Percentiles rank a stretch among this genome's conserved stretches.
phyloP scores from a whole-genome alignment of 2,329 filamentous ascomycete species.

The Fusarium globosum region DNA sequence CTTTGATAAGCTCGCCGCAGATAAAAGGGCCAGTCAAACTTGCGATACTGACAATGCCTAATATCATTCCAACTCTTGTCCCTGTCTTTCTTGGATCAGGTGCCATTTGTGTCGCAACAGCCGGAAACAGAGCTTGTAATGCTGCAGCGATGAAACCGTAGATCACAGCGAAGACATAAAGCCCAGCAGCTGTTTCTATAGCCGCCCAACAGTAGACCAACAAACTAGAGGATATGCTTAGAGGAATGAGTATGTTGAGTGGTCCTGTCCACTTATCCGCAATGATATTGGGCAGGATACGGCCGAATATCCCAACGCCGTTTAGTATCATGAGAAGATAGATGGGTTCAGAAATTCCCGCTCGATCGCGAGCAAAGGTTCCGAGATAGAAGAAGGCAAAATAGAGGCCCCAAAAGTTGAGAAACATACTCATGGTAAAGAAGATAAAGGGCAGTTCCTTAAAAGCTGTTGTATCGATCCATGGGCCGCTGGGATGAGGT shows the following conservation, averaged over 20 bases:
- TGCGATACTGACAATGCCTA: conserved; percentile 47
- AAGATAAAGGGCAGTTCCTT: conserved; percentile 52
- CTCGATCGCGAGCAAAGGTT: conserved; percentile 56
- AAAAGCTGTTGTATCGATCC: conserved; percentile 59
- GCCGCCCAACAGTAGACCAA: conserved; percentile 48
- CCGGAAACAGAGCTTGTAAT: conserved; percentile 63
- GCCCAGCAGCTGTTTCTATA: conserved; percentile 35
- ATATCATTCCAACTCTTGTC: conserved; percentile 51
- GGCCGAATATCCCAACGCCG: conserved; percentile 61
- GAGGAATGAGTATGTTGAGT: conserved; percentile 61
- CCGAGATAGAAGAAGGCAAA: conserved; percentile 62
- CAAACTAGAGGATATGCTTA: conserved; percentile 36
- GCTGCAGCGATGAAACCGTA: conserved; percentile 64
- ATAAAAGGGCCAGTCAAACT: conserved; percentile 47
- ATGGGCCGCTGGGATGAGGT: conserved; percentile 52
- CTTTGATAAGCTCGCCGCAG: conserved; percentile 39
- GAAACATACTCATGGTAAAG: conserved; percentile 49
- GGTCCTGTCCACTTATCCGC: conserved; percentile 62
- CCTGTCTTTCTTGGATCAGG: conserved; percentile 48
- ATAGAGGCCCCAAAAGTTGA: conserved; percentile 53
- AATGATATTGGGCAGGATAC: conserved; percentile 59
- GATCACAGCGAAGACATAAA: conserved; percentile 49
- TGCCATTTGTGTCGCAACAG: conserved; percentile 57
- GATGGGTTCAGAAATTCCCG: conserved; percentile 36
- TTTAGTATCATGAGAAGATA: conserved; percentile 60